A percentile compares a stretch with the other conserved stretches of the same genome.
Evolutionary conservation across 1,139 yeast species (phyloP).

Genomic region (Pneumocystis wakefieldiae): DNA sequence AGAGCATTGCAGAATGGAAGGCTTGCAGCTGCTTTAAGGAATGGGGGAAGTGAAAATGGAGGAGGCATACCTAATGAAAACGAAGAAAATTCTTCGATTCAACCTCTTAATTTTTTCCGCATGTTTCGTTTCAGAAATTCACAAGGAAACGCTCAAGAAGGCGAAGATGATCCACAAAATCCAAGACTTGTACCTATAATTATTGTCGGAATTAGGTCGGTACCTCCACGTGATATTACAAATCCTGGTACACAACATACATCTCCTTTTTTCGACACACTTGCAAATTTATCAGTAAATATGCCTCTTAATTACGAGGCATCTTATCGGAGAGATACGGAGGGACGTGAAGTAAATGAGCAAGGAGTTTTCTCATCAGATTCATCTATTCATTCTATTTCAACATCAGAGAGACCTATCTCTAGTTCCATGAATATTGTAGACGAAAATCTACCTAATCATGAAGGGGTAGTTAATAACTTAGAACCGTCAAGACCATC

Average conservation of each 20-base stretch:
- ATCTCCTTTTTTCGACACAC: conserved; percentile 8
- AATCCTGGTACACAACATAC: background rate
- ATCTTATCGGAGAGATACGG: background rate
- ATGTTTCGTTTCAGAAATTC: conserved; percentile 37
- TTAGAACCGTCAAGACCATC: background rate
- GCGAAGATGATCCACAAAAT: conserved; percentile 13
- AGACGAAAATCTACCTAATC: background rate
- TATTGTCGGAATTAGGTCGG: conserved; percentile 42
- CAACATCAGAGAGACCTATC: background rate
- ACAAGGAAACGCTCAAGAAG: conserved; percentile 12
- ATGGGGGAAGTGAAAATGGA: conserved; percentile 14
- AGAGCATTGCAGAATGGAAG: conserved; percentile 29
- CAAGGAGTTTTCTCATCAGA: background rate
- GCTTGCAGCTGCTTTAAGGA: conserved; percentile 26
- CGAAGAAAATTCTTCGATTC: conserved; percentile 3
- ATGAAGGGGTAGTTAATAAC: background rate
- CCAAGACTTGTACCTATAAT: conserved; percentile 35
- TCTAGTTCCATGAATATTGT: background rate
- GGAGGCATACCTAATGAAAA: background rate
- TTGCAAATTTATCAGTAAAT: conserved; percentile 1
- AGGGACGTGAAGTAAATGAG: background rate
- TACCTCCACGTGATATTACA: conserved; percentile 14
- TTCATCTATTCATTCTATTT: background rate
- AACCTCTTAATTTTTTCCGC: conserved; percentile 33
- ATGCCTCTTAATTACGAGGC: background rate